Percentiles rank a stretch among this genome's conserved stretches.
Evolutionary conservation across 2,329 filamentous ascomycete genomes (phyloP).

Genomic region (Arthroderma sp.): DNA sequence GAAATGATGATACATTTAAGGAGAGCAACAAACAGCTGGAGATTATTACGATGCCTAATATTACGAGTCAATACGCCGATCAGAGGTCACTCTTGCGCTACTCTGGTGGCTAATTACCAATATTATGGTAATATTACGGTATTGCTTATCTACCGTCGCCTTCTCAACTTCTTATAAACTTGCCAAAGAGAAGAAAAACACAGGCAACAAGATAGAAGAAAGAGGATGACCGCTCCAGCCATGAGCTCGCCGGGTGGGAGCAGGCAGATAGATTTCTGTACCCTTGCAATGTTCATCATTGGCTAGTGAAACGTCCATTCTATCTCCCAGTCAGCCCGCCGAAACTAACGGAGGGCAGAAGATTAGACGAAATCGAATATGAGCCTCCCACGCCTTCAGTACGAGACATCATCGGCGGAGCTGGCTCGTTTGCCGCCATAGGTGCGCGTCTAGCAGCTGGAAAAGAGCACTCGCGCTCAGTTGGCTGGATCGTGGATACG

Average conservation of each 20-base stretch:
- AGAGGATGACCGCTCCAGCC: not conserved
- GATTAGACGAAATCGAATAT: conserved; percentile 80
- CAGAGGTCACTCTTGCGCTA: not conserved
- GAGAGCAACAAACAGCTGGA: not conserved
- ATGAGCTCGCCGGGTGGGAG: not conserved
- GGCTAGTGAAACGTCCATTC: conserved; percentile 29
- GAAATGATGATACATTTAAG: not conserved
- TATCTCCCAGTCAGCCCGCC: not conserved
- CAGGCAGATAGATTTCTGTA: conserved; percentile 43
- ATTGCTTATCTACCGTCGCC: not conserved
- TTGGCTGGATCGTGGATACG: conserved; percentile 86
- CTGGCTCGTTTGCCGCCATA: conserved; percentile 72
- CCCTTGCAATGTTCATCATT: conserved; percentile 53
- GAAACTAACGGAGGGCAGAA: not conserved
- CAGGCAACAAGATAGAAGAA: not conserved
- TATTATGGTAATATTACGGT: not conserved
- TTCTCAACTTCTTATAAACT: not conserved
- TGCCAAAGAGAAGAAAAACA: not conserved
- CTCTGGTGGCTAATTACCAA: not conserved
- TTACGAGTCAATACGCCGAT: not conserved
- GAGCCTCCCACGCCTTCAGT: conserved; percentile 55
- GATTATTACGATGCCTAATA: not conserved
- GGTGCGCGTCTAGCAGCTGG: conserved; percentile 83
- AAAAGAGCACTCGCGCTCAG: conserved; percentile 47
- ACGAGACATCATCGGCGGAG: conserved; percentile 72